A percentile compares a stretch with the other conserved stretches of the same genome.
Evolutionary conservation across 139 green algal genomes (phyloP).

Genomic region (Mychonastes homosphaera): DNA sequence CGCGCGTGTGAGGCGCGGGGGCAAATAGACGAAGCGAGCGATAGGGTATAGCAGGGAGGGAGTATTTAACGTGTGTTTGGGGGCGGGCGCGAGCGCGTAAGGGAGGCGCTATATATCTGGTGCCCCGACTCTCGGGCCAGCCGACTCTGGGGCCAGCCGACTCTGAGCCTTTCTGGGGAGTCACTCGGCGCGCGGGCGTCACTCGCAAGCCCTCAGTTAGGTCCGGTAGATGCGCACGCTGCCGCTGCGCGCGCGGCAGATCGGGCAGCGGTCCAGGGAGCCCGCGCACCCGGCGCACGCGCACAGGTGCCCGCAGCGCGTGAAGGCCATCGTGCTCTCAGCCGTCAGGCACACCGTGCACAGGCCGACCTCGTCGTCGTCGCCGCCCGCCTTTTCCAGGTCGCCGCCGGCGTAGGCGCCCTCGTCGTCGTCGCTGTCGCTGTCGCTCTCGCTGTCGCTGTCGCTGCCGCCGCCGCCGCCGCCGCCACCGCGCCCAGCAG

Average conservation of each 20-base stretch:
- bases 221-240: too few species aligned
- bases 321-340: conserved; percentile 9
- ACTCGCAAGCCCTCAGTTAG: too few species aligned
- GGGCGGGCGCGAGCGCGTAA: too few species aligned
- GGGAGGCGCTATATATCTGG: too few species aligned
- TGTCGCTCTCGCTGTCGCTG: background rate
- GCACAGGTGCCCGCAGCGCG: conserved; percentile 19
- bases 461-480: background rate
- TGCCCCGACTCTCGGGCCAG: too few species aligned
- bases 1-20: too few species aligned
- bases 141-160: too few species aligned
- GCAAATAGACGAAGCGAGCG: too few species aligned
- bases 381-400: conserved; percentile 4
- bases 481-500: conserved; percentile 1
- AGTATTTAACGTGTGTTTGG: too few species aligned
- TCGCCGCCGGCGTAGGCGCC: background rate
- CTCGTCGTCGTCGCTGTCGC: background rate
- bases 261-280: conserved; percentile 14
- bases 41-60: too few species aligned
- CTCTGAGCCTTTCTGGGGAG: too few species aligned
- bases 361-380: background rate
- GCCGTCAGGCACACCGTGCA: conserved; percentile 18
- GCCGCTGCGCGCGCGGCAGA: conserved; percentile 14
- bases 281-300: conserved; percentile 5
- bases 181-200: too few species aligned